phyloP scores from a whole-genome alignment of 129 eudicot genomes.

The Chrysanthemum lavandulifolium region DNA sequence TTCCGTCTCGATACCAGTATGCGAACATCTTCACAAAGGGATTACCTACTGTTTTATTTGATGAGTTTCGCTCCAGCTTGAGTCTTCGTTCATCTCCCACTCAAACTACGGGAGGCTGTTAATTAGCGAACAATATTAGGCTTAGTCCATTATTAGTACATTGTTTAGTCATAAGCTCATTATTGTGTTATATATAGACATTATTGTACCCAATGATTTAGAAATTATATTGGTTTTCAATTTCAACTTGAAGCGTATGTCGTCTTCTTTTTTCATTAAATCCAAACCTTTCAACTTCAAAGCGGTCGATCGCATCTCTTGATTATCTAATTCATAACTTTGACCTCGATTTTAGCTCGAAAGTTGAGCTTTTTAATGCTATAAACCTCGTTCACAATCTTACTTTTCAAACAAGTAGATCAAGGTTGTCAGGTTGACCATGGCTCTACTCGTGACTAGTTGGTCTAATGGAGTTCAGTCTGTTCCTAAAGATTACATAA shows the following conservation, averaged over 20 bases:
- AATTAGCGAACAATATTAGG: too few relatives aligned
- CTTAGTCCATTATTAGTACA: too few relatives aligned
- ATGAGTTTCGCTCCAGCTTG: too few relatives aligned
- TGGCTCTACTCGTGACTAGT: slow-evolving; percentile 34
- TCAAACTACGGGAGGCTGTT: too few relatives aligned
- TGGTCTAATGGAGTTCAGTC: slow-evolving; percentile 34
- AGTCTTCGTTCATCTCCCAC: too few relatives aligned
- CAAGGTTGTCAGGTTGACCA: background rate
- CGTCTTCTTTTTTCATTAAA: background rate
- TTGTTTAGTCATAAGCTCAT: too few relatives aligned
- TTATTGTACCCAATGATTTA: too few relatives aligned
- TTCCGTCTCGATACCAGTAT: too few relatives aligned
- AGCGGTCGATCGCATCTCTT: slow-evolving; percentile 13
- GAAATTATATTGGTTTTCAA: background rate
- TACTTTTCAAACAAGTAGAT: background rate
- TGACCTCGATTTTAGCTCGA: slow-evolving; percentile 2
- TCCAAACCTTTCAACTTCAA: slow-evolving; percentile 4
- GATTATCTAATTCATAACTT: background rate
- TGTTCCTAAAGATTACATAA: slow-evolving; percentile 33
- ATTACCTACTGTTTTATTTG: too few relatives aligned
- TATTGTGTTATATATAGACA: too few relatives aligned
- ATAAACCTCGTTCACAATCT: slow-evolving; percentile 11
- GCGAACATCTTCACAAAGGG: too few relatives aligned
- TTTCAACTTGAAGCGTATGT: slow-evolving; percentile 12
- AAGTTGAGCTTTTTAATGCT: background rate